Percentiles rank a stretch among this genome's conserved stretches.
phyloP scores from a whole-genome alignment of 163 green algal genomes.

The Trebouxia gelatinosa region DNA sequence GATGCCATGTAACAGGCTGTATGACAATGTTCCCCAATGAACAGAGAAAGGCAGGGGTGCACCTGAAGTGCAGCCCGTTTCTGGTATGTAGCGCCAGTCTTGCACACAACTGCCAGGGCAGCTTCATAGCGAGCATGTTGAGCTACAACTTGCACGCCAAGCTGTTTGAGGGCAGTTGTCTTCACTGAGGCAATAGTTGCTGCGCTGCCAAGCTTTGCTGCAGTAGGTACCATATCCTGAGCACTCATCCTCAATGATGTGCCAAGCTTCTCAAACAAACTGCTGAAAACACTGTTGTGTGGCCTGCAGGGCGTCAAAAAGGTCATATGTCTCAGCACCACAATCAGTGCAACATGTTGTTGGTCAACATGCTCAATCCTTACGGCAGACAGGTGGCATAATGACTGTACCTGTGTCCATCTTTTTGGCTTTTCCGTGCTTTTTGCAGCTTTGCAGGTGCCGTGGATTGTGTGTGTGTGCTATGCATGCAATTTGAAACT shows the following conservation, averaged over 20 bases:
- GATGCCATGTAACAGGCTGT: not conserved
- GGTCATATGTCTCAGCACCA: too few relatives aligned
- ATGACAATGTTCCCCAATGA: not conserved
- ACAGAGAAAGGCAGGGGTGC: not conserved
- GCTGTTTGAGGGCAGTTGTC: slow-evolving; percentile 42
- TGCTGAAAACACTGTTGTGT: not conserved
- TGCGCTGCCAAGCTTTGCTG: slow-evolving; percentile 60
- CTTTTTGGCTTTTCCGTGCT: too few relatives aligned
- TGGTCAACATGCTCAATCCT: too few relatives aligned
- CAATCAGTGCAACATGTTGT: too few relatives aligned
- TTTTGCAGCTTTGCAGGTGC: too few relatives aligned
- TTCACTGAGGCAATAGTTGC: slow-evolving; percentile 49
- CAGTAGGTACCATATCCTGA: slow-evolving; percentile 62
- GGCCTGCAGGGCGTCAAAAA: not conserved
- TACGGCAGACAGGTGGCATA: too few relatives aligned
- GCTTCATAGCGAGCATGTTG: slow-evolving; percentile 52
- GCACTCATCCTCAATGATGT: slow-evolving; percentile 52
- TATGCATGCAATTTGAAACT: too few relatives aligned
- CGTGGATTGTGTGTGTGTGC: too few relatives aligned
- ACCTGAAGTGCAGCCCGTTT: slow-evolving; percentile 21
- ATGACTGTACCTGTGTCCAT: too few relatives aligned
- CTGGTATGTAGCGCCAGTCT: slow-evolving; percentile 28
- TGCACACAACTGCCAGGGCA: slow-evolving; percentile 43
- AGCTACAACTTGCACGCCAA: slow-evolving; percentile 50
- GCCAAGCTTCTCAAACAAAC: slow-evolving; percentile 36